phyloP scores from a whole-genome alignment of 1,284 basidiomycete species.

The Microbotryum saponariae region DNA sequence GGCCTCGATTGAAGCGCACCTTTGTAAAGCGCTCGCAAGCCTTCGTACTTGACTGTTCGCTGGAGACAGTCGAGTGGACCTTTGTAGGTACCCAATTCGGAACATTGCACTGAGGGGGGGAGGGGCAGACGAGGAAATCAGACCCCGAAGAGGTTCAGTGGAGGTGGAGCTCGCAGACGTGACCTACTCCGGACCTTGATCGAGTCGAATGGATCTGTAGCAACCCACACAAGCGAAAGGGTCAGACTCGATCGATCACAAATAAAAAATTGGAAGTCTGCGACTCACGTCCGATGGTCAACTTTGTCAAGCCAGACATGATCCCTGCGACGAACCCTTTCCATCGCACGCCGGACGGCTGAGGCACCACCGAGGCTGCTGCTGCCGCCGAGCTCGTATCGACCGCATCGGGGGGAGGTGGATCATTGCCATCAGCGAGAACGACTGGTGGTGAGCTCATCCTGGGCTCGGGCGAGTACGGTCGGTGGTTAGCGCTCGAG shows the following conservation, averaged over 20 bases:
- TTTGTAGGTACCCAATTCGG: constrained; percentile 59
- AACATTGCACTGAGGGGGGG: constrained; percentile 59
- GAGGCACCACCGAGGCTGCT: too few relatives aligned
- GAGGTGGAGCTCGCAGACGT: not conserved
- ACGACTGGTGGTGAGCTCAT: too few relatives aligned
- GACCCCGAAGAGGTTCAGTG: not conserved
- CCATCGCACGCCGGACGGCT: not conserved
- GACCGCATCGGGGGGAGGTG: too few relatives aligned
- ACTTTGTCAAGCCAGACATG: constrained; percentile 42
- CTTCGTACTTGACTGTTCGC: constrained; percentile 57
- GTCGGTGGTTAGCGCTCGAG: too few relatives aligned
- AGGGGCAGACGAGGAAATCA: constrained; percentile 47
- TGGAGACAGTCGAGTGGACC: constrained; percentile 60
- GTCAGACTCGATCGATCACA: not conserved
- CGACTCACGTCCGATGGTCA: constrained; percentile 39
- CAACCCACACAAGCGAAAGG: too few relatives aligned
- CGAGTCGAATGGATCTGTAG: constrained; percentile 30
- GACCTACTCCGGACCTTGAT: constrained; percentile 13
- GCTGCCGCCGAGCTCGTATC: too few relatives aligned
- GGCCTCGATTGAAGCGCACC: constrained; percentile 41
- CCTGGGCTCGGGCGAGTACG: too few relatives aligned
- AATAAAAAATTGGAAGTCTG: constrained; percentile 8
- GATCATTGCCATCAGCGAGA: too few relatives aligned
- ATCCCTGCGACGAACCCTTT: constrained; percentile 43
- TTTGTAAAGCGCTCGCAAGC: constrained; percentile 40